Evolutionary conservation across 1,284 basidiomycete genomes (phyloP).

Genomic region (Cronartium quercuum): DNA sequence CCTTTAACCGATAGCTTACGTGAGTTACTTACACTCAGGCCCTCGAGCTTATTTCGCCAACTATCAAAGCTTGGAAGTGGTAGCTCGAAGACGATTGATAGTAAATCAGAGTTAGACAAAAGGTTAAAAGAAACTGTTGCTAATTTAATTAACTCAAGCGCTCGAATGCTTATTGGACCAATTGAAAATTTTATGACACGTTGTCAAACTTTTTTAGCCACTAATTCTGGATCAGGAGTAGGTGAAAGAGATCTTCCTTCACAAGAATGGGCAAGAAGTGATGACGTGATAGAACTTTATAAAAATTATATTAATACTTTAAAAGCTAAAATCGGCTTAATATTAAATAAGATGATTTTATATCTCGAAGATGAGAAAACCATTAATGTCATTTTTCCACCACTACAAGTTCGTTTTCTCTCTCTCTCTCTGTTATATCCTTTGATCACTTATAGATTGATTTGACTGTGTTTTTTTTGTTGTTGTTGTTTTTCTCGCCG

Average conservation of each 20-base stretch:
- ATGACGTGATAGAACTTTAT: neutral
- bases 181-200: slow-evolving; percentile 3
- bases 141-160: slow-evolving; percentile 2
- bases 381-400: slow-evolving; percentile 26
- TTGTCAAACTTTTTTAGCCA: slow-evolving; percentile 10
- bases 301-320: neutral
- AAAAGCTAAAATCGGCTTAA: neutral
- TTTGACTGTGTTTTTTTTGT: too few species aligned
- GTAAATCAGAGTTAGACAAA: slow-evolving; percentile 27
- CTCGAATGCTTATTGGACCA: neutral
- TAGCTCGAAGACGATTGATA: slow-evolving; percentile 7
- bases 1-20: slow-evolving; percentile 51
- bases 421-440: neutral
- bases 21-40: neutral
- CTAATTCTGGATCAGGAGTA: neutral
- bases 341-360: slow-evolving; percentile 23
- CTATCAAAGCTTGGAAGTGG: neutral
- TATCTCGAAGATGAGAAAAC: slow-evolving; percentile 27
- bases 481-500: too few species aligned
- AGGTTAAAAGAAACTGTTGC: slow-evolving; percentile 10
- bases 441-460: too few species aligned
- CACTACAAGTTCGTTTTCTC: slow-evolving; percentile 13
- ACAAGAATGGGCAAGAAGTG: slow-evolving; percentile 27
- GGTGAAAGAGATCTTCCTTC: neutral
- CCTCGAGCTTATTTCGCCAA: neutral